phyloP scores from a whole-genome alignment of 2,329 filamentous ascomycete genomes.

The Clarireedia homoeocarpa region DNA sequence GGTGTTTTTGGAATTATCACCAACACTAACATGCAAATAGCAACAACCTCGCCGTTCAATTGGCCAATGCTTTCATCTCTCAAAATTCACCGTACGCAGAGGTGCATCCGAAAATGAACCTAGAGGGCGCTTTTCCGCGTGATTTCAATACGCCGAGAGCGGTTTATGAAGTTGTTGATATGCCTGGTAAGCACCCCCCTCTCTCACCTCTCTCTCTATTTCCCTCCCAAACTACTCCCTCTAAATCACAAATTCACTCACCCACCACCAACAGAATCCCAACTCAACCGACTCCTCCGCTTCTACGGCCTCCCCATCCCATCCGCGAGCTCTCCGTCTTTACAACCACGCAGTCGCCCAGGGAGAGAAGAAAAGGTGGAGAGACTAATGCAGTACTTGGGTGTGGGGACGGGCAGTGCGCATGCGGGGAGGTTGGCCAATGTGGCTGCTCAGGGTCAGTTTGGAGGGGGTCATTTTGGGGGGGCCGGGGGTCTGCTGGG shows the following conservation, averaged over 20 bases:
- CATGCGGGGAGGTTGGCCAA: background rate
- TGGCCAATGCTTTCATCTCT: slow-evolving; percentile 16
- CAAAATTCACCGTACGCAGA: slow-evolving; percentile 13
- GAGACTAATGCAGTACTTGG: slow-evolving; percentile 10
- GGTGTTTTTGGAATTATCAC: background rate
- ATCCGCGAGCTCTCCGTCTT: no score
- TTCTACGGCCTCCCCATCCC: background rate
- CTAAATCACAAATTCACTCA: background rate
- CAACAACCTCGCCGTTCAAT: slow-evolving; percentile 17
- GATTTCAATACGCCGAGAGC: slow-evolving; percentile 16
- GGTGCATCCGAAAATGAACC: slow-evolving; percentile 19
- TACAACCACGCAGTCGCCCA: no score
- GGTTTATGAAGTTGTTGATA: slow-evolving; percentile 15
- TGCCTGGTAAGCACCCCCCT: slow-evolving; percentile 16
- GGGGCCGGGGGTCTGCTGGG: no score
- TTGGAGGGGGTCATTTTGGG: no score
- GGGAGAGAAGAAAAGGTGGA: background rate
- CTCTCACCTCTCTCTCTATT: background rate
- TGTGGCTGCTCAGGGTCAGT: no score
- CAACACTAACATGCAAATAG: slow-evolving; percentile 5
- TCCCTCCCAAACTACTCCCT: background rate
- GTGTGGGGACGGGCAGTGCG: slow-evolving; percentile 1
- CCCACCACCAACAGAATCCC: background rate
- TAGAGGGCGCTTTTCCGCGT: slow-evolving; percentile 12
- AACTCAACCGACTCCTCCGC: background rate